Evolutionary conservation across 2,329 filamentous ascomycete genomes (phyloP).

Genomic region (Colletotrichum higginsianum): DNA sequence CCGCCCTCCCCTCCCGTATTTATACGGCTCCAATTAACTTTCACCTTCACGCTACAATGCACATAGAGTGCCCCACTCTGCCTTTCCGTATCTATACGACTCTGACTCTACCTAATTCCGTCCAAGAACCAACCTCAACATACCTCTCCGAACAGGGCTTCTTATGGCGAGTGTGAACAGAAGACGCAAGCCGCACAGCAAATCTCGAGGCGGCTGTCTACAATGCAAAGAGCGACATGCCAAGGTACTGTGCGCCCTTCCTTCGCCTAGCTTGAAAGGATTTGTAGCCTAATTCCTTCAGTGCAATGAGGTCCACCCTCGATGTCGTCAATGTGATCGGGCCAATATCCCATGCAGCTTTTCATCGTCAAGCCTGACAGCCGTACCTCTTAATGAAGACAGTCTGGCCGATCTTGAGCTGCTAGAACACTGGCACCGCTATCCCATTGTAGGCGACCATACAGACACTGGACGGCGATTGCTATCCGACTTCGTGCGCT

Average conservation of each 20-base stretch:
- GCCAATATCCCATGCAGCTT: conserved; percentile 12
- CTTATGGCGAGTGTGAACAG: not conserved
- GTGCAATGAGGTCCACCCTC: conserved; percentile 26
- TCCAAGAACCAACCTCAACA: too few relatives aligned
- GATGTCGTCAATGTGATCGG: conserved; percentile 6
- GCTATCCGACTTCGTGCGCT: not conserved
- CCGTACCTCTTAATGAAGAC: conserved; percentile 15
- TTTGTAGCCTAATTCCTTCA: not conserved
- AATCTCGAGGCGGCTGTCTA: conserved; percentile 18
- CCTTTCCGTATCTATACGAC: too few relatives aligned
- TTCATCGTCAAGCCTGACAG: conserved; percentile 3
- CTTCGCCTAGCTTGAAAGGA: not conserved
- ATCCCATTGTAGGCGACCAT: not conserved
- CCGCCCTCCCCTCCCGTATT: too few relatives aligned
- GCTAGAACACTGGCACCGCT: conserved; percentile 11
- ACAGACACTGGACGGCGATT: not conserved
- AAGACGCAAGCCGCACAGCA: conserved; percentile 2
- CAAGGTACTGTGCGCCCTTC: conserved; percentile 6
- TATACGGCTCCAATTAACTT: too few relatives aligned
- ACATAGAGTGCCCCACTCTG: too few relatives aligned
- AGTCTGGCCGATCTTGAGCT: conserved; percentile 24
- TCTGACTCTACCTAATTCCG: too few relatives aligned
- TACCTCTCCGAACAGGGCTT: not conserved
- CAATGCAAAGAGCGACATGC: conserved; percentile 23
- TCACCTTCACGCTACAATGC: too few relatives aligned